A percentile compares a stretch with the other conserved stretches of the same genome.
Conservation (phyloP, 73 alveolate genomes). For the Paramecium caudatum region DNA sequence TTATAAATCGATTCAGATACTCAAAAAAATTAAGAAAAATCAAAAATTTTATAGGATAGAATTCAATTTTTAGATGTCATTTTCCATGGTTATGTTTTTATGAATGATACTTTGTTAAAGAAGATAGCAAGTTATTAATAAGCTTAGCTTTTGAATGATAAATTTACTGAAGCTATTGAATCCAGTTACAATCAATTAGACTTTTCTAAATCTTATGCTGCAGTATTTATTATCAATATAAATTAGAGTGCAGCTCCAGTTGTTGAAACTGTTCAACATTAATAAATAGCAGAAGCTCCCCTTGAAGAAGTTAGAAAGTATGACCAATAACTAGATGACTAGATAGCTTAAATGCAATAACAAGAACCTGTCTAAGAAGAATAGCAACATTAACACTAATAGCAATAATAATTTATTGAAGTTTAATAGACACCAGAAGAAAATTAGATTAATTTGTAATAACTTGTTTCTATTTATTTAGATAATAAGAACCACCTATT, state of each 20-base stretch:
- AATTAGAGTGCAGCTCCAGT: not conserved
- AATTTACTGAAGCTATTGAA: not conserved
- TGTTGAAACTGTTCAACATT: conserved; percentile 17
- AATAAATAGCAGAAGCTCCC: too few species aligned
- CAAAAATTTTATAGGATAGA: conserved; percentile 1
- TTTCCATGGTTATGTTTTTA: not conserved
- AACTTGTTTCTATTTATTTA: not conserved
- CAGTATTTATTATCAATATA: not conserved
- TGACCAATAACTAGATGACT: not conserved
- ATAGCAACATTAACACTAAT: not conserved
- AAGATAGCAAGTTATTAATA: conserved; percentile 21
- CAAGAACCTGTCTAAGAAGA: not conserved
- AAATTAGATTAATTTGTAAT: conserved; percentile 9
- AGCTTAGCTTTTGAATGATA: conserved; percentile 57
- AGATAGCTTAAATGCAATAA: too few species aligned
- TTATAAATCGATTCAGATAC: not conserved
- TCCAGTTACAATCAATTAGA: not conserved
- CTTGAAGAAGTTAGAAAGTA: not conserved
- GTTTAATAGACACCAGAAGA: not conserved
- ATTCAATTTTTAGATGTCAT: not conserved
- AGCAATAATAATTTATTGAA: not conserved
- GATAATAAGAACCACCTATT: conserved; percentile 4
- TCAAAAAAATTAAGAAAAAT: not conserved
- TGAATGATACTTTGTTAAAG: not conserved
- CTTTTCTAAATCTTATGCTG: conserved; percentile 24